phyloP scores from a whole-genome alignment of 208 protist species.

The Phytomonas serpens region DNA sequence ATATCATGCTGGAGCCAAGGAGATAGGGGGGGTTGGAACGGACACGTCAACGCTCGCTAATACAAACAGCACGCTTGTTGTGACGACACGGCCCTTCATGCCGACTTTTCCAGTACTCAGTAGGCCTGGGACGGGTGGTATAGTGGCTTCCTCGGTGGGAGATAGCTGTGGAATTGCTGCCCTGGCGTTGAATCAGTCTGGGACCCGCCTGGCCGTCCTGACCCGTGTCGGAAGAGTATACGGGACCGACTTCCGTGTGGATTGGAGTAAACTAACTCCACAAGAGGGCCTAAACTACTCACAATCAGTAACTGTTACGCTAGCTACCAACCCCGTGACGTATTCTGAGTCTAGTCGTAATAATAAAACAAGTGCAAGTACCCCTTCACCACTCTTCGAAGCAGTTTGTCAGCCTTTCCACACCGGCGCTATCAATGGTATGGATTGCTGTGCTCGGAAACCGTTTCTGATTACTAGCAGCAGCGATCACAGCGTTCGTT shows the following conservation, averaged over 20 bases:
- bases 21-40: not conserved
- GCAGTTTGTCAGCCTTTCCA: constrained; percentile 82
- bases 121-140: not conserved
- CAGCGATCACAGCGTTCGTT: constrained; percentile 87
- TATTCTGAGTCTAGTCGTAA: not conserved
- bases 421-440: constrained; percentile 73
- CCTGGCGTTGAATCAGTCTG: constrained; percentile 57
- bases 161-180: constrained; percentile 19
- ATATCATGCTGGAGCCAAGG: not conserved
- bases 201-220: constrained; percentile 55
- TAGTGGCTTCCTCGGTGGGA: not conserved
- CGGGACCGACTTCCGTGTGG: constrained; percentile 37
- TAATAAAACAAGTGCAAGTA: not conserved
- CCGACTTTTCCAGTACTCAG: not conserved
- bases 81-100: not conserved
- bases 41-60: not conserved
- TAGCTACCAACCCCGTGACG: not conserved
- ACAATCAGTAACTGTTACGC: not conserved
- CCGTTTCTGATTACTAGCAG: constrained; percentile 91
- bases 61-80: not conserved
- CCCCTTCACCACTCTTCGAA: constrained; percentile 28
- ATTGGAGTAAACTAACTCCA: constrained; percentile 29
- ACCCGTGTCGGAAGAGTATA: constrained; percentile 59
- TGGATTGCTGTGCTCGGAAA: constrained; percentile 92
- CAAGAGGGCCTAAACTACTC: constrained; percentile 3